A percentile compares a stretch with the other conserved stretches of the same genome.
phyloP scores from a whole-genome alignment of 345 rosid genomes.

The Geranium rotundifolium region DNA sequence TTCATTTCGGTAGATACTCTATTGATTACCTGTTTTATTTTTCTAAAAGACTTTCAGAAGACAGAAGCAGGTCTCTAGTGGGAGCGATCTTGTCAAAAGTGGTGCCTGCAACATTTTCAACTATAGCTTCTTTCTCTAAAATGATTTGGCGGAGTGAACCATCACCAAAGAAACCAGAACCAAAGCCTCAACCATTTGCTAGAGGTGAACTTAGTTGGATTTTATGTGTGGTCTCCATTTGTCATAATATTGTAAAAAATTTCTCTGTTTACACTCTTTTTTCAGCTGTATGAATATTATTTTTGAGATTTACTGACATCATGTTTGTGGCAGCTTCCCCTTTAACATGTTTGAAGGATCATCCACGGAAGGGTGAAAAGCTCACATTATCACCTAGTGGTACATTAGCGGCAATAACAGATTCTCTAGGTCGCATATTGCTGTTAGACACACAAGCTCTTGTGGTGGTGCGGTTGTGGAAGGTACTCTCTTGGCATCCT shows the following conservation, averaged over 20 bases:
- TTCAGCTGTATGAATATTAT: not conserved
- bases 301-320: conserved; percentile 6
- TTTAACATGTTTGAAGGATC: conserved; percentile 89
- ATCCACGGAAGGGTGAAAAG: conserved; percentile 91
- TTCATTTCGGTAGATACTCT: conserved; percentile 2
- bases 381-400: conserved; percentile 88
- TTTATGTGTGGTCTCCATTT: not conserved
- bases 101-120: conserved; percentile 83
- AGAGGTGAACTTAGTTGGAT: conserved; percentile 35
- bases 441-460: conserved; percentile 92
- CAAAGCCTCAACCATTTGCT: conserved; percentile 75
- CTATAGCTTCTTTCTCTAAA: conserved; percentile 82
- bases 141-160: conserved; percentile 84
- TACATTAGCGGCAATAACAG: conserved; percentile 93
- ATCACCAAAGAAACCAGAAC: conserved; percentile 44
- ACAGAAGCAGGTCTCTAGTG: conserved; percentile 70
- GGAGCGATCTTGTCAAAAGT: conserved; percentile 91
- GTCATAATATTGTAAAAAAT: not conserved
- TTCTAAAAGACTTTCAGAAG: conserved; percentile 72
- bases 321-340: conserved; percentile 60
- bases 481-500: conserved; percentile 36
- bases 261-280: not conserved
- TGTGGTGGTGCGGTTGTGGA: conserved; percentile 90
- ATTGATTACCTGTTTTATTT: conserved; percentile 9
- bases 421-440: conserved; percentile 94